Conservation (phyloP, 305 asterid genomes). For the Solanum hybrid region DNA sequence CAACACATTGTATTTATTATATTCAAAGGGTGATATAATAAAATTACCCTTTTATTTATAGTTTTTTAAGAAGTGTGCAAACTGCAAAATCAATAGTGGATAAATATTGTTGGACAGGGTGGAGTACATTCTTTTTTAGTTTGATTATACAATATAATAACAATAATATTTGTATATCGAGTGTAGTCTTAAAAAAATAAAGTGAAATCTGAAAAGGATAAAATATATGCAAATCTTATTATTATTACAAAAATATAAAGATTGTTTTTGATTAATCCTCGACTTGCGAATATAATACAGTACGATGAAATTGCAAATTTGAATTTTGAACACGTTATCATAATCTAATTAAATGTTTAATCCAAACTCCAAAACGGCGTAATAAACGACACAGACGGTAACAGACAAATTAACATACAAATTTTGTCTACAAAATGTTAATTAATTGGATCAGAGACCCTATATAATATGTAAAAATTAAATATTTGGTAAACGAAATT, state of each 20-base stretch:
- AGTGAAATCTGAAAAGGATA: not conserved
- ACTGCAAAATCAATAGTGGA: too few relatives aligned
- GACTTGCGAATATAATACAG: not conserved
- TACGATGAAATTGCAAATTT: not conserved
- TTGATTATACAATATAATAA: not conserved
- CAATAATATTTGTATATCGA: not conserved
- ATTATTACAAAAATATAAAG: not conserved
- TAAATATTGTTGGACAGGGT: too few relatives aligned
- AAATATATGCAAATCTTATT: not conserved
- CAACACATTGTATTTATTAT: too few relatives aligned
- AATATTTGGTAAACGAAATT: not conserved
- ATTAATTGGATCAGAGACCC: not conserved
- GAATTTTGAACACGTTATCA: not conserved
- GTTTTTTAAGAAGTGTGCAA: too few relatives aligned
- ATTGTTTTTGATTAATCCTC: accelerated
- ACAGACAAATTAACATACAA: not conserved
- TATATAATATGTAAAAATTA: not conserved
- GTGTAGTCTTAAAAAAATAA: not conserved
- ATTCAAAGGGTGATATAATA: too few relatives aligned
- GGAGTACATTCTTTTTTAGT: not conserved
- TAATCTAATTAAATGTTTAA: not conserved
- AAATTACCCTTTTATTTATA: too few relatives aligned
- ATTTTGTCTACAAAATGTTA: not conserved
- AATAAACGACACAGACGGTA: not conserved
- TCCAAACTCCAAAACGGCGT: not conserved